Percentiles rank a stretch among this genome's conserved stretches.
Conservation (phyloP, 169 alveolate genomes). For the Eimeria zaria region DNA sequence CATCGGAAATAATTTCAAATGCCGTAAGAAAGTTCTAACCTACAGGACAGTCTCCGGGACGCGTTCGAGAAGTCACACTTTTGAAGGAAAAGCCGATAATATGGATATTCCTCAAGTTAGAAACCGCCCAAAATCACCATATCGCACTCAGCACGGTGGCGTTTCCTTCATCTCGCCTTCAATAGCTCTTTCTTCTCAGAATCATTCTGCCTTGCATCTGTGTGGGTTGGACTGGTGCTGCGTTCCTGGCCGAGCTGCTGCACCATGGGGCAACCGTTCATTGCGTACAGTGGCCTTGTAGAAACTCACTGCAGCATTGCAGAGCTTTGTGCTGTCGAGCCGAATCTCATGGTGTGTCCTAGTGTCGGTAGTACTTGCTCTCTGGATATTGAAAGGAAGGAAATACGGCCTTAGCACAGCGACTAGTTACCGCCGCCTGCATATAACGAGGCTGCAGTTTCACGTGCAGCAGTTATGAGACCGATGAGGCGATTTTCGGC, state of each 20-base stretch:
- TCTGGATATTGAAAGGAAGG: background rate
- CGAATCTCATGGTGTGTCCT: background rate
- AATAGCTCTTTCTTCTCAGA: background rate
- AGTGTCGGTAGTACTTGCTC: background rate
- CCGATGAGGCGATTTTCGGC: background rate
- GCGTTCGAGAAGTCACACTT: background rate
- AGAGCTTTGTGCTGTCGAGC: background rate
- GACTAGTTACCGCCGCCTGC: background rate
- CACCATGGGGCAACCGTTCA: background rate
- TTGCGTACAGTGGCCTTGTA: background rate
- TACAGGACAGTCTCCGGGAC: background rate
- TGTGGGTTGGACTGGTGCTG: background rate
- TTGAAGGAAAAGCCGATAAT: background rate
- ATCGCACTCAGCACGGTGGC: background rate
- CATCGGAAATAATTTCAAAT: background rate
- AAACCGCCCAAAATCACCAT: background rate
- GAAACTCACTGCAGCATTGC: background rate
- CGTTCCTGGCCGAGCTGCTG: background rate
- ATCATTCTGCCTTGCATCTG: background rate
- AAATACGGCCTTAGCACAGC: background rate
- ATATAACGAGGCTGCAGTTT: background rate
- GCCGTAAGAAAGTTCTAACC: background rate
- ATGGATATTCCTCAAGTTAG: background rate
- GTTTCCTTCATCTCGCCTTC: background rate
- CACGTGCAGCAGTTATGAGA: background rate